Evolutionary conservation across 148 eudicot genomes (phyloP).

Genomic region (Diospyros kaki): DNA sequence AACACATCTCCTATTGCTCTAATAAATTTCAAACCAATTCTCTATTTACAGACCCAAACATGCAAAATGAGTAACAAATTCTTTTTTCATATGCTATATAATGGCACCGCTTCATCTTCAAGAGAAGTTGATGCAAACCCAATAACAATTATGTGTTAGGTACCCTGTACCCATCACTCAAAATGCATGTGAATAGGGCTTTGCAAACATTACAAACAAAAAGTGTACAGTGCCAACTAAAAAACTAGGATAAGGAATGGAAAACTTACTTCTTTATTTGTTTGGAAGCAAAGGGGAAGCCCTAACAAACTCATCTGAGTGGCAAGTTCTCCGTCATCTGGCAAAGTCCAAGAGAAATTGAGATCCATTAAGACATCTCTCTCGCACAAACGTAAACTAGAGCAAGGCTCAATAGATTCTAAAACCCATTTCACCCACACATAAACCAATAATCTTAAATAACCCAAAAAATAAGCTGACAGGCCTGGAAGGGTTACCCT

Average conservation of each 20-base stretch:
- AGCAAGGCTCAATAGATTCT: neutral
- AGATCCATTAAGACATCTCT: neutral
- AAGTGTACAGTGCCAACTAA: neutral
- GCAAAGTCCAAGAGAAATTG: conserved; percentile 25
- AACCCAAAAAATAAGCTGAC: neutral
- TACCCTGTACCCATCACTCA: neutral
- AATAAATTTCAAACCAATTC: neutral
- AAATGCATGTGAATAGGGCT: neutral
- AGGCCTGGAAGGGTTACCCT: conserved; percentile 17
- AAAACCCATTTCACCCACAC: neutral
- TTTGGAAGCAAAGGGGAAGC: conserved; percentile 73
- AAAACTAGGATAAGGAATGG: neutral
- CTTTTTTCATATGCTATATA: neutral
- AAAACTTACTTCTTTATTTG: conserved; percentile 62
- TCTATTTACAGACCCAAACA: neutral
- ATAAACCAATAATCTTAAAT: neutral
- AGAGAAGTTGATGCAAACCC: neutral
- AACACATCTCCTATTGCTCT: neutral
- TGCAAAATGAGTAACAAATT: neutral
- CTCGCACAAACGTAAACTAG: neutral
- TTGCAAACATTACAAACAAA: conserved; percentile 1
- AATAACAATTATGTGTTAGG: neutral
- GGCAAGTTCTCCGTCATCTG: conserved; percentile 41
- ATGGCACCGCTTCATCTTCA: neutral
- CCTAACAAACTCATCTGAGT: conserved; percentile 65